Evolutionary conservation across 345 rosid genomes (phyloP).

Genomic region (Brassica juncea): DNA sequence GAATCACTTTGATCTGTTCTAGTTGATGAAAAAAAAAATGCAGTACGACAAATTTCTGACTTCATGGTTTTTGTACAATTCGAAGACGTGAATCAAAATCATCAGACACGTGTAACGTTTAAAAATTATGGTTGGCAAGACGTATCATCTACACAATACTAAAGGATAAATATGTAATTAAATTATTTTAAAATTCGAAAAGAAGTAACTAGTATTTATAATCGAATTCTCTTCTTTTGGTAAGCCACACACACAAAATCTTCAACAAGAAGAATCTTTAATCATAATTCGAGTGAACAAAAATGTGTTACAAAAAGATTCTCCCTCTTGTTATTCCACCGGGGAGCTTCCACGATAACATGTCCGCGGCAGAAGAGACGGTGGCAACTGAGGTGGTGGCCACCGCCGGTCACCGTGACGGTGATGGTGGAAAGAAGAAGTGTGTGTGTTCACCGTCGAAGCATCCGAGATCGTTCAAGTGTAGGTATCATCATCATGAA

Average conservation of each 20-base stretch:
- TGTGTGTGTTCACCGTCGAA: constrained; percentile 73
- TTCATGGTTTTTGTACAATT: constrained; percentile 13
- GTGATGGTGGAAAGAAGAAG: constrained; percentile 41
- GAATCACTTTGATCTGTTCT: too few relatives aligned
- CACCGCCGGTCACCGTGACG: constrained; percentile 8
- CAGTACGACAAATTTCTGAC: constrained; percentile 24
- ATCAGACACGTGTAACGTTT: constrained; percentile 37
- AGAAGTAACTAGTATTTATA: constrained; percentile 31
- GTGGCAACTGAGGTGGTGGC: constrained; percentile 26
- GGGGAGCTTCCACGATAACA: constrained; percentile 1
- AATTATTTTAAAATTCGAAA: not conserved
- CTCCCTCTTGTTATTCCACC: constrained; percentile 18
- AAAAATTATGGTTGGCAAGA: not conserved
- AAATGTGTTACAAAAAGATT: constrained; percentile 33
- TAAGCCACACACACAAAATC: constrained; percentile 27
- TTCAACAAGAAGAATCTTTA: not conserved
- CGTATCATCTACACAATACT: constrained; percentile 33
- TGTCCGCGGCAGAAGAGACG: constrained; percentile 18
- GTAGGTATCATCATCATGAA: constrained; percentile 65
- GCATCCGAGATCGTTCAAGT: constrained; percentile 83
- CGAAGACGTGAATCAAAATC: constrained; percentile 14
- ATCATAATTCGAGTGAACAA: constrained; percentile 4
- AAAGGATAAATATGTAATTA: constrained; percentile 34
- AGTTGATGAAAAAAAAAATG: too few relatives aligned
- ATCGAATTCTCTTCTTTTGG: constrained; percentile 25